These are phyloP conservation scores for Conticribra guillardii DNA, from an alignment of 108 stramenopile genomes.

Conservation along the genomic window DNA sequence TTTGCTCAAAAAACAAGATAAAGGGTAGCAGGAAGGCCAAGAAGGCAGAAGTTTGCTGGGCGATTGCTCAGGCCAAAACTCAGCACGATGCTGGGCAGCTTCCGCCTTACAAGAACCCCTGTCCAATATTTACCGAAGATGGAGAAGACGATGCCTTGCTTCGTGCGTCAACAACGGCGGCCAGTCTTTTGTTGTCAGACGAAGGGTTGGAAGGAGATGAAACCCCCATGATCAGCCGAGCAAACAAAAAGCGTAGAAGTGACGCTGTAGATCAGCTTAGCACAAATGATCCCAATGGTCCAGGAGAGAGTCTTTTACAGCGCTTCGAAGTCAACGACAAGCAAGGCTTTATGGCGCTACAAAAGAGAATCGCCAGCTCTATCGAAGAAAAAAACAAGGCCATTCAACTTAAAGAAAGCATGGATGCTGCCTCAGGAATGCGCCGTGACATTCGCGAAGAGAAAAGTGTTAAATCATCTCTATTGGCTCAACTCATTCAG, in stretches of 20 bases:
- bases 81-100: not conserved
- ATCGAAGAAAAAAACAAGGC: not conserved
- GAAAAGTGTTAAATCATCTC: not conserved
- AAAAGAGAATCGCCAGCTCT: not conserved
- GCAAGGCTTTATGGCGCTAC: not conserved
- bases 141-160: not conserved
- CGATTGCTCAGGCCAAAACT: not conserved
- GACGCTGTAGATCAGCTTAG: not conserved
- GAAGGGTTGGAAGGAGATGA: not conserved
- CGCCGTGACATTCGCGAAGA: conserved; percentile 2
- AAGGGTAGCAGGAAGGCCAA: conserved; percentile 2
- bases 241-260: not conserved
- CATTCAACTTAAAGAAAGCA: not conserved
- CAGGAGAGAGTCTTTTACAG: not conserved
- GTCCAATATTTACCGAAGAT: not conserved
- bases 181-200: not conserved
- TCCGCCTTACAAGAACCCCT: not conserved
- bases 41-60: conserved; percentile 1
- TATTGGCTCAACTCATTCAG: not conserved
- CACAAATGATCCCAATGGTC: not conserved
- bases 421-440: not conserved
- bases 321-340: not conserved
- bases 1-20: not conserved
- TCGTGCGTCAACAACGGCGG: not conserved
- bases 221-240: not conserved